Percentiles rank a stretch among this genome's conserved stretches.
Evolutionary conservation across 306 rosid species (phyloP).

Genomic region (Cucurbita moschata): DNA sequence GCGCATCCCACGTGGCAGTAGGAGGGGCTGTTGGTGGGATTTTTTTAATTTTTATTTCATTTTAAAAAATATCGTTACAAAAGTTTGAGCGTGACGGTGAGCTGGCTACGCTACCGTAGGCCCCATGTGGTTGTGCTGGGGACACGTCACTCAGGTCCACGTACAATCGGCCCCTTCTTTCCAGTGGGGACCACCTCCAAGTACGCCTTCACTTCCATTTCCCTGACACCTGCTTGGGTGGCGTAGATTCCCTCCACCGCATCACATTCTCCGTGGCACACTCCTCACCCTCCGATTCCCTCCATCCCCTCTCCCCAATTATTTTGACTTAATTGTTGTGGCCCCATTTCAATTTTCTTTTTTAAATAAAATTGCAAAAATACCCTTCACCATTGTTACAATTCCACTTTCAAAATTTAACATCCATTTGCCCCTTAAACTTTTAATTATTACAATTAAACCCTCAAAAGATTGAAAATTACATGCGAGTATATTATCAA

Average conservation of each 20-base stretch:
- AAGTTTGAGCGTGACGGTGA: constrained; percentile 1
- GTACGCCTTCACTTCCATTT: constrained; percentile 2
- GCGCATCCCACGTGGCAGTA: neutral
- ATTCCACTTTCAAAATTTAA: no score
- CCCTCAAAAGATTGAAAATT: no score
- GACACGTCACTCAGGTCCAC: constrained; percentile 8
- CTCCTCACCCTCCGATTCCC: neutral
- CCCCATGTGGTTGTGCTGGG: neutral
- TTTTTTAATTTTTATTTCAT: neutral
- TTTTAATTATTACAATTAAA: no score
- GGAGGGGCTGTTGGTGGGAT: neutral
- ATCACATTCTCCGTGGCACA: neutral
- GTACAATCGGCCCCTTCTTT: neutral
- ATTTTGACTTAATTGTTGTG: neutral
- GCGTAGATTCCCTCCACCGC: neutral
- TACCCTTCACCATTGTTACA: no score
- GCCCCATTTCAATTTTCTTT: neutral
- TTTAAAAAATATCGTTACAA: neutral
- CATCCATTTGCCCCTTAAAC: no score
- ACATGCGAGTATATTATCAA: no score
- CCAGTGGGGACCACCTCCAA: neutral
- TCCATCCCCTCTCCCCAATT: neutral
- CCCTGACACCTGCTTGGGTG: neutral
- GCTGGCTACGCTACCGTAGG: constrained; percentile 3
- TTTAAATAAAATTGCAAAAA: no score